Evolutionary conservation across 2,329 filamentous ascomycete species (phyloP), one percentile per base, ranked within the genome.

Genomic region (Lasiodiplodia gonubiensis): DNA sequence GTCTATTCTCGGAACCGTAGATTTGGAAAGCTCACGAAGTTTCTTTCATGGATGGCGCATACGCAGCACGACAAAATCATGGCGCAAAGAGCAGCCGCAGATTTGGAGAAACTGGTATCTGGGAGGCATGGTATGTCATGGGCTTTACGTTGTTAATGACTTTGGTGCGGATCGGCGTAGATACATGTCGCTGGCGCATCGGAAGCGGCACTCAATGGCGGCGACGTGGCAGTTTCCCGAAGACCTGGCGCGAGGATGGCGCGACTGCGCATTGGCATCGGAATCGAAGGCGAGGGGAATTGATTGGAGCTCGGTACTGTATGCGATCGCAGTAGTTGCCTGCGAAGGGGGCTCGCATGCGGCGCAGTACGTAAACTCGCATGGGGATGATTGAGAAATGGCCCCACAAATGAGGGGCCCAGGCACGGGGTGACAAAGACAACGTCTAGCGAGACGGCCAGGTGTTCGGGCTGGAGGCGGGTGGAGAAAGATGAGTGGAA

Each of bases 21-120:
- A 80, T 3, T 70, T 82, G 64, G 70, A 78, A 21, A 76, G 74
- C 1, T 83, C 75, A 1, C 71, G 57, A 80, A 81, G 74, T 83
- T 3, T 79, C 82, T 2, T 70, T 83, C n/a, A 79, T 82, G 67
- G 81, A 81, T 10, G n/a, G n/a, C n/a, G 80, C 0, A 80, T 78
- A 0, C 80, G 80, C 70, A 76, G 71, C 39, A 82, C 82, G 81
- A 74, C 78, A 21, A 80, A 81, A 67, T 77, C 69, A 80, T 82
- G 77, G 80, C 80, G 4, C 80, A 82, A 71, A 80, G 80, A 8
- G 80, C 80, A 18, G 80, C 80, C n/a, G 82, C 78, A 8, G 76
- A 76, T 1, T 82, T 82, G 78, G 80, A 82, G 71, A 80, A 83
- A 75, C 5, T 70, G 74, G 14, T 78, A 79, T 65, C 71, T 83